Evolutionary conservation across 139 green algal genomes (phyloP).

Genomic region (Spirogloea muscicola): DNA sequence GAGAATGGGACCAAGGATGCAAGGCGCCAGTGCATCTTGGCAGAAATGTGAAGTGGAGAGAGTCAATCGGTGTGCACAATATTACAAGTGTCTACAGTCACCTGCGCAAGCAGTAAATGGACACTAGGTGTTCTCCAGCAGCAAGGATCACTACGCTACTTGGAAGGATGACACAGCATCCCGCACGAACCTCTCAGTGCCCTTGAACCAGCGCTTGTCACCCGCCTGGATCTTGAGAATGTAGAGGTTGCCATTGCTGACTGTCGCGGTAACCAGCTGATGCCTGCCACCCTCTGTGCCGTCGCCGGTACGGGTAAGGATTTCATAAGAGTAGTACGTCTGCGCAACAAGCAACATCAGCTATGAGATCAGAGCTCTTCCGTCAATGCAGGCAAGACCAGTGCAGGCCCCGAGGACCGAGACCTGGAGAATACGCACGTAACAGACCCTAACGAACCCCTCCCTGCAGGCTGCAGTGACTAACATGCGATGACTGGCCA

Average conservation of each 20-base stretch:
- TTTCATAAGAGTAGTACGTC: slow-evolving; percentile 90
- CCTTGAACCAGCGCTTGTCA: slow-evolving; percentile 98
- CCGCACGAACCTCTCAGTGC: slow-evolving; percentile 64
- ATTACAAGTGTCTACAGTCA: too few species aligned
- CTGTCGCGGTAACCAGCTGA: slow-evolving; percentile 85
- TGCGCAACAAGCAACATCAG: slow-evolving; percentile 88
- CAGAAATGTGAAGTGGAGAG: too few species aligned
- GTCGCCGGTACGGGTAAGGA: slow-evolving; percentile 80
- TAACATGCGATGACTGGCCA: too few species aligned
- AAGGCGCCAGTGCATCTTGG: too few species aligned
- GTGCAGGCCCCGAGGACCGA: too few species aligned
- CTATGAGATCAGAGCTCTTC: slow-evolving; percentile 71
- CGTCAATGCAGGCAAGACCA: too few species aligned
- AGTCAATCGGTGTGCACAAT: too few species aligned
- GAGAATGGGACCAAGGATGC: too few species aligned
- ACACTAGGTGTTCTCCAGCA: background rate
- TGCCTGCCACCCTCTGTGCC: slow-evolving; percentile 95
- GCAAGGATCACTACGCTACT: slow-evolving; percentile 60
- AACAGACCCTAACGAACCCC: too few species aligned
- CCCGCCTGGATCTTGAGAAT: slow-evolving; percentile 80
- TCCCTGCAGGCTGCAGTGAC: slow-evolving; percentile 66
- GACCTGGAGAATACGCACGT: too few species aligned
- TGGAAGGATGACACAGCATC: slow-evolving; percentile 73
- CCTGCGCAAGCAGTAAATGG: too few species aligned
- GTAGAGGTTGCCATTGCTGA: slow-evolving; percentile 83